These are phyloP conservation scores for Phaffia rhodozyma DNA, from an alignment of 1,284 basidiomycete species.

Conservation along the genomic window DNA sequence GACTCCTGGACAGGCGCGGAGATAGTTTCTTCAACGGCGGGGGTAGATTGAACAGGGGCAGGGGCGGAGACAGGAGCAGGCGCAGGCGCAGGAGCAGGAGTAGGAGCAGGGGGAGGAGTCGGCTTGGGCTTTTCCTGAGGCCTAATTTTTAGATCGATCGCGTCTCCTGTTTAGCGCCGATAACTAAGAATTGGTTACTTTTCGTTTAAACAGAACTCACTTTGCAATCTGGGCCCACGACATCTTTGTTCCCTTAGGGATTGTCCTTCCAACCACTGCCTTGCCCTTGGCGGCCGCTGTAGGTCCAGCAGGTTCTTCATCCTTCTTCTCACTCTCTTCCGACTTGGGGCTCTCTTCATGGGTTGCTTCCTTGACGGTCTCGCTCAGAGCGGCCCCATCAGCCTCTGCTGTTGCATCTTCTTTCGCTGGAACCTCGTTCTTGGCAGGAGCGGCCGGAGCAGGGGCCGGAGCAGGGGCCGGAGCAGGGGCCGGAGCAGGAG, in stretches of 20 bases:
- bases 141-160: slow-evolving; percentile 19
- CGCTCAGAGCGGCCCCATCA: neutral
- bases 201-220: slow-evolving; percentile 23
- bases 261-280: slow-evolving; percentile 17
- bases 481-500: slow-evolving; percentile 5
- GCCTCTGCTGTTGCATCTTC: neutral
- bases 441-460: neutral
- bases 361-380: no score
- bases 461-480: neutral
- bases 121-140: slow-evolving; percentile 36
- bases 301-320: slow-evolving; percentile 27
- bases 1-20: neutral
- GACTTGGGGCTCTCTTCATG: neutral
- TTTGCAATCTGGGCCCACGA: slow-evolving; percentile 39
- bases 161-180: no score
- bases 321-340: slow-evolving; percentile 31
- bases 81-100: slow-evolving; percentile 4
- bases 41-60: neutral
- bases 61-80: slow-evolving; percentile 4
- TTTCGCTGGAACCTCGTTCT: neutral
- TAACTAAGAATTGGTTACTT: no score
- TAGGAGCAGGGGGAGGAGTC: slow-evolving; percentile 12
- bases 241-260: slow-evolving; percentile 29
- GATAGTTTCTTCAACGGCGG: neutral
- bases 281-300: slow-evolving; percentile 26